A percentile compares a stretch with the other conserved stretches of the same genome.
These are phyloP conservation scores for Jasminum sambac DNA, from an alignment of 257 asterid genomes.

Conservation along the genomic window DNA sequence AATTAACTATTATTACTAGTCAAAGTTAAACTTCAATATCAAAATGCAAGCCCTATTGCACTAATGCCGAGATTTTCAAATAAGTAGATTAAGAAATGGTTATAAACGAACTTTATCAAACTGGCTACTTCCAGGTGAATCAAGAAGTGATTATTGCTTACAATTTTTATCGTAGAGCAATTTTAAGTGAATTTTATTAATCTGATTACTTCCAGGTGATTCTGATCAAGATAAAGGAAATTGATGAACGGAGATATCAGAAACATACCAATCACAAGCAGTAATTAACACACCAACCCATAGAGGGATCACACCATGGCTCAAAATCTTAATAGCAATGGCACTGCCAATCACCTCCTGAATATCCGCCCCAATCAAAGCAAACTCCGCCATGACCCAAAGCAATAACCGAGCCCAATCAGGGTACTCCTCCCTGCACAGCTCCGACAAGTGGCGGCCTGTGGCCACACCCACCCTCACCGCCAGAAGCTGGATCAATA, in stretches of 20 bases:
- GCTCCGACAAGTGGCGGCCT: conserved; percentile 92
- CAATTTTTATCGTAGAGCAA: too few relatives aligned
- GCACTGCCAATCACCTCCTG: conserved; percentile 99
- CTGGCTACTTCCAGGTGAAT: too few relatives aligned
- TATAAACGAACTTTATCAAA: too few relatives aligned
- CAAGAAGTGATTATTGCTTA: background rate
- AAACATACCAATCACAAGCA: conserved; percentile 80
- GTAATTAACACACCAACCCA: conserved; percentile 94
- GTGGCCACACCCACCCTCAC: conserved; percentile 90
- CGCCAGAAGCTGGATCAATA: conserved; percentile 77
- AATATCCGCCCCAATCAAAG: conserved; percentile 91
- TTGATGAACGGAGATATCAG: background rate
- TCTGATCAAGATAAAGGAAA: background rate
- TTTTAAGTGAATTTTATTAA: background rate
- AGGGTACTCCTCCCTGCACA: conserved; percentile 88
- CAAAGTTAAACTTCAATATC: background rate
- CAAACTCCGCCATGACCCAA: conserved; percentile 95
- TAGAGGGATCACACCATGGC: conserved; percentile 69
- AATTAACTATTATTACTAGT: too few relatives aligned
- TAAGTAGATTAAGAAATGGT: background rate
- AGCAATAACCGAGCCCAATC: conserved; percentile 72
- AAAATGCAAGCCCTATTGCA: background rate
- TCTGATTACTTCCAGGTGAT: background rate
- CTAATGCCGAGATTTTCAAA: background rate
- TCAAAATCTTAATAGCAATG: conserved; percentile 84